Percentiles rank a stretch among this genome's conserved stretches.
Evolutionary conservation across 441 rosid genomes (phyloP).

Genomic region (Capsella rubella): DNA sequence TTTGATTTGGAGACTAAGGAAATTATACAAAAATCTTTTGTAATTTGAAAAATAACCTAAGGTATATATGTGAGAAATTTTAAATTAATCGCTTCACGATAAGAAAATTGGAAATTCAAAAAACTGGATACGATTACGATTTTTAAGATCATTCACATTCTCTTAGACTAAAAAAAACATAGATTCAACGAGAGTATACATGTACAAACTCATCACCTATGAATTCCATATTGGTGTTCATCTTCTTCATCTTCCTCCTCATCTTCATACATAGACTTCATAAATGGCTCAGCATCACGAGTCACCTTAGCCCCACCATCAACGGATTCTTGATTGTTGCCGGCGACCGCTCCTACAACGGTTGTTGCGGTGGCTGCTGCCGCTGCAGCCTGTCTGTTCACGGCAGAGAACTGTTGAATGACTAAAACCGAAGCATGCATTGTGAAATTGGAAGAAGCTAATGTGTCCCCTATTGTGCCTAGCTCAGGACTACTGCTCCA

Average conservation of each 20-base stretch:
- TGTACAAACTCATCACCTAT: conserved; percentile 29
- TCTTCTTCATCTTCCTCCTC: conserved; percentile 38
- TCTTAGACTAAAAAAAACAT: conserved; percentile 9
- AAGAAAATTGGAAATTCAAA: conserved; percentile 15
- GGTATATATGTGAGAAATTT: neutral
- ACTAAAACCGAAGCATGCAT: conserved; percentile 50
- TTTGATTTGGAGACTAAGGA: too few species aligned
- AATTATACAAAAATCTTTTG: neutral
- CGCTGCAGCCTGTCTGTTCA: neutral
- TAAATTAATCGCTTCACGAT: conserved; percentile 22
- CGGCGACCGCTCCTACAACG: conserved; percentile 2
- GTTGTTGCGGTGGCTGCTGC: conserved; percentile 24
- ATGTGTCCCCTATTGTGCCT: conserved; percentile 48
- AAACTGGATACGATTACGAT: conserved; percentile 19
- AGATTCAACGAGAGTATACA: conserved; percentile 2
- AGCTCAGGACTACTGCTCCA: conserved; percentile 50
- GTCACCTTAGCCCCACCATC: conserved; percentile 12
- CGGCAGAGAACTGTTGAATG: conserved; percentile 47
- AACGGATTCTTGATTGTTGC: conserved; percentile 27
- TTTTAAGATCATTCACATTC: conserved; percentile 29
- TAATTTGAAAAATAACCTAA: neutral
- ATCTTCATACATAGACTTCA: conserved; percentile 29
- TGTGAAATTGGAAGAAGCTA: conserved; percentile 42
- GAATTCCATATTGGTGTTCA: conserved; percentile 24
- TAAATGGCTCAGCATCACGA: conserved; percentile 37